These are phyloP conservation scores for Moesziomyces parantarcticus DNA, from an alignment of 1,284 basidiomycete species.

Conservation along the genomic window DNA sequence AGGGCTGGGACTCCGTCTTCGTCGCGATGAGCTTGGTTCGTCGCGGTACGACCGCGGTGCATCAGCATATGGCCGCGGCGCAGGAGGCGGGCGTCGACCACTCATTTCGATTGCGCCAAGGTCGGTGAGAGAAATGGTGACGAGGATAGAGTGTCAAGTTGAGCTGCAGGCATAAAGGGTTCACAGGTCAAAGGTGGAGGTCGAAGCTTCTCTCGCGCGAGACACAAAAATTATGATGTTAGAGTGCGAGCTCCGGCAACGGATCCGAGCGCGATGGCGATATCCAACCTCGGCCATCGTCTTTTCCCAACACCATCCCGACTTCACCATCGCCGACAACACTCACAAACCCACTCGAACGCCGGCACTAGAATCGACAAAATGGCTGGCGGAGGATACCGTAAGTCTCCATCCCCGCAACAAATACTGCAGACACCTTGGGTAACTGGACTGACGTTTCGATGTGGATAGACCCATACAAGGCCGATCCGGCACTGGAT, in stretches of 20 bases:
- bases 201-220: conserved; percentile 20
- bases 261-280: conserved; percentile 32
- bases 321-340: not conserved
- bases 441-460: not conserved
- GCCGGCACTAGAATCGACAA: conserved; percentile 7
- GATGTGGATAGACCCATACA: conserved; percentile 52
- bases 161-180: conserved; percentile 5
- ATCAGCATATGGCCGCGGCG: conserved; percentile 15
- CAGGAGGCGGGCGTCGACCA: conserved; percentile 20
- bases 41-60: not conserved
- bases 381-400: conserved; percentile 62
- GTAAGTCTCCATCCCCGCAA: conserved; percentile 31
- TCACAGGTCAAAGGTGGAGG: conserved; percentile 23
- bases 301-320: not conserved
- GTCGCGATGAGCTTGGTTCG: conserved; percentile 8
- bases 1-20: conserved; percentile 29
- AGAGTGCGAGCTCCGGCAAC: not conserved
- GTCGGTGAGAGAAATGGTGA: not conserved
- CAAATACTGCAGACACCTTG: too few species aligned
- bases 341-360: not conserved
- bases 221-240: not conserved
- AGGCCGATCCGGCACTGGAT: conserved; percentile 64
- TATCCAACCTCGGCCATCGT: conserved; percentile 8
- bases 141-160: too few species aligned
- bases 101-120: conserved; percentile 12